Percentiles rank a stretch among this genome's conserved stretches.
These are phyloP conservation scores for Rubia peregrina DNA, from an alignment of 305 asterid species.

Conservation along the genomic window DNA sequence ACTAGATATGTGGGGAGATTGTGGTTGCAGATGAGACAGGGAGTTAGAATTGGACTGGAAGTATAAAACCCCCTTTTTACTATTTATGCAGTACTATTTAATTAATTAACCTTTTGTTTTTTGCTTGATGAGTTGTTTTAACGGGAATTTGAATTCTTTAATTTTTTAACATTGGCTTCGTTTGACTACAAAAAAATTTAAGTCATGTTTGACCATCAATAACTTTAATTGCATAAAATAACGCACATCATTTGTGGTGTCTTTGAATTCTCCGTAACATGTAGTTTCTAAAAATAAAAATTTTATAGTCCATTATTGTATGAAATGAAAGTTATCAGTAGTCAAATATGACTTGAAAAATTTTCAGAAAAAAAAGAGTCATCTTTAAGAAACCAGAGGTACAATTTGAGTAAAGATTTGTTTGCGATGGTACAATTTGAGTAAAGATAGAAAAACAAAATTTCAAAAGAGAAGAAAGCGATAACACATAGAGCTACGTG, in stretches of 20 bases:
- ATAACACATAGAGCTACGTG: neutral
- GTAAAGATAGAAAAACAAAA: neutral
- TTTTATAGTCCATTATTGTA: no score
- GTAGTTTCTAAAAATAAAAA: no score
- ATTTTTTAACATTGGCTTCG: no score
- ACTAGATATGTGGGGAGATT: slow-evolving; percentile 17
- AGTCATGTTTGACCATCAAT: no score
- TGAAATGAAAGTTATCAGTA: no score
- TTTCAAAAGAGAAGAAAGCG: neutral
- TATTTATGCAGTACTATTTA: slow-evolving; percentile 1
- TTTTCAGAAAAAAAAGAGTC: no score
- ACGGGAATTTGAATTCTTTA: neutral
- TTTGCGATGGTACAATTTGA: neutral
- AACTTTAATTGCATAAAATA: no score
- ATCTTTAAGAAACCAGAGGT: no score
- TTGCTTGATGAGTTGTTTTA: slow-evolving; percentile 7
- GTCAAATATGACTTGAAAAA: no score
- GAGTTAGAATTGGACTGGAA: slow-evolving; percentile 21
- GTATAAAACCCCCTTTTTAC: slow-evolving; percentile 7
- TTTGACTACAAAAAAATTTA: no score
- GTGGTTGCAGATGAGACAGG: slow-evolving; percentile 20
- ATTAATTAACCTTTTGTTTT: neutral
- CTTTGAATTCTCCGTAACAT: no score
- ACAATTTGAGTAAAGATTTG: neutral
- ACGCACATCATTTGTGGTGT: no score